Evolutionary conservation across 495 filamentous ascomycete species (phyloP).

Genomic region (Aspergillus coremiiformis): DNA sequence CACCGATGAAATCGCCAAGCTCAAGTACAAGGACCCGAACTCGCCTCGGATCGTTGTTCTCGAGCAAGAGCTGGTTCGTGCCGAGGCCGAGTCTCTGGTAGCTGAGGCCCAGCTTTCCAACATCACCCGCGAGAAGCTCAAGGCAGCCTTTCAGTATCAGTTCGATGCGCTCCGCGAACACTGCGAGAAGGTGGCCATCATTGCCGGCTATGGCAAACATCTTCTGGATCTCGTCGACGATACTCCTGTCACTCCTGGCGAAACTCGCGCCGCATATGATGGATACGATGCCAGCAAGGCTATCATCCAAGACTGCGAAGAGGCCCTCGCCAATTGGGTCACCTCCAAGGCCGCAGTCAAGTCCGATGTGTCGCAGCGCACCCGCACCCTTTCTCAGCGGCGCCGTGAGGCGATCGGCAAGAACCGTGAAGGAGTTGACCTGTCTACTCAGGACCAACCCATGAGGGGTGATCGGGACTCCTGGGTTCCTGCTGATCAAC

Average conservation of each 20-base stretch:
- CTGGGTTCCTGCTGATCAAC: conserved; percentile 80
- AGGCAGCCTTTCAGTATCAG: conserved; percentile 96
- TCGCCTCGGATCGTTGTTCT: conserved; percentile 95
- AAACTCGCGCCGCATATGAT: conserved; percentile 93
- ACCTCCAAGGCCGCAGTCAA: conserved; percentile 78
- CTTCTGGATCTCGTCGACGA: conserved; percentile 92
- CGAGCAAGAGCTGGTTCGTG: conserved; percentile 96
- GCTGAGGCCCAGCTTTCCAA: conserved; percentile 97
- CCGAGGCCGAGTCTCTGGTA: conserved; percentile 95
- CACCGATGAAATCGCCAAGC: conserved; percentile 95
- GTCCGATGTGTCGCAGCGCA: conserved; percentile 74
- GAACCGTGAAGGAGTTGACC: conserved; percentile 60
- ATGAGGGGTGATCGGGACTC: conserved; percentile 73
- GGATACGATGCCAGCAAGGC: conserved; percentile 97
- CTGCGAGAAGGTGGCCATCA: conserved; percentile 96
- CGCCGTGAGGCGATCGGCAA: conserved; percentile 57
- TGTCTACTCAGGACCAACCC: conserved; percentile 77
- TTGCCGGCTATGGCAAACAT: conserved; percentile 96
- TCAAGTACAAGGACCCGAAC: conserved; percentile 99
- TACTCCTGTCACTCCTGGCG: conserved; percentile 91
- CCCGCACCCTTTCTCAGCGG: conserved; percentile 79
- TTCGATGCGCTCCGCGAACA: conserved; percentile 97
- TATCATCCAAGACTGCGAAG: conserved; percentile 99
- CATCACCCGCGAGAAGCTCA: conserved; percentile 98
- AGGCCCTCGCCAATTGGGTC: conserved; percentile 95